phyloP scores from a whole-genome alignment of 2,329 filamentous ascomycete species.

The Colletotrichum abscissum region DNA sequence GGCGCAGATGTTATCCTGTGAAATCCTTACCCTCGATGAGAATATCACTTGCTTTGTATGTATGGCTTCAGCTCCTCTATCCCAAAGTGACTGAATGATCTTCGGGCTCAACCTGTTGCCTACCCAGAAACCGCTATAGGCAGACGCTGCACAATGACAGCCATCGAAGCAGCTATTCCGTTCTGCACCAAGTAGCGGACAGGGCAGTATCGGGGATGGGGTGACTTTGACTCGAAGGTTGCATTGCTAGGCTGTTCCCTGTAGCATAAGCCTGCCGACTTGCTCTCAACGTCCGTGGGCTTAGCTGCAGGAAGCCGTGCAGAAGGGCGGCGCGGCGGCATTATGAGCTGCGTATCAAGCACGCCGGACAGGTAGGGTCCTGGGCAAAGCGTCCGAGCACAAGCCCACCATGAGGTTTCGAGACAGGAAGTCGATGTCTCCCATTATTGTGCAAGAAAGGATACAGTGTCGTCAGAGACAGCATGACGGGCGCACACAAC shows the following conservation, averaged over 20 bases:
- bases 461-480: not conserved
- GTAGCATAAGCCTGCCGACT: constrained; percentile 6
- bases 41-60: not conserved
- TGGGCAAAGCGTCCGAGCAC: constrained; percentile 9
- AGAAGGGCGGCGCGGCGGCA: constrained; percentile 2
- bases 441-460: not conserved
- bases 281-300: constrained; percentile 9
- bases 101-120: not conserved
- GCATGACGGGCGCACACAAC: not conserved
- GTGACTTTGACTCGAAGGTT: constrained; percentile 24
- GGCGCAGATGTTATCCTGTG: constrained; percentile 14
- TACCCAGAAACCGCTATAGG: not conserved
- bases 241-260: constrained; percentile 22
- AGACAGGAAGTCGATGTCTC: not conserved
- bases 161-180: not conserved
- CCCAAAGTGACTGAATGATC: not conserved
- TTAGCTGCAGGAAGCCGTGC: constrained; percentile 16
- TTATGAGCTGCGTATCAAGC: constrained; percentile 10
- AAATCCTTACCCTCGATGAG: not conserved
- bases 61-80: not conserved
- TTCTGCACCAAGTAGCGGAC: not conserved
- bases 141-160: not conserved
- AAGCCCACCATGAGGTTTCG: constrained; percentile 8
- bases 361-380: constrained; percentile 9
- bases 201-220: constrained; percentile 6